Base-by-base conservation (phyloP, 768 basidiomycete species). In the Lactarius tabidus region DNA sequence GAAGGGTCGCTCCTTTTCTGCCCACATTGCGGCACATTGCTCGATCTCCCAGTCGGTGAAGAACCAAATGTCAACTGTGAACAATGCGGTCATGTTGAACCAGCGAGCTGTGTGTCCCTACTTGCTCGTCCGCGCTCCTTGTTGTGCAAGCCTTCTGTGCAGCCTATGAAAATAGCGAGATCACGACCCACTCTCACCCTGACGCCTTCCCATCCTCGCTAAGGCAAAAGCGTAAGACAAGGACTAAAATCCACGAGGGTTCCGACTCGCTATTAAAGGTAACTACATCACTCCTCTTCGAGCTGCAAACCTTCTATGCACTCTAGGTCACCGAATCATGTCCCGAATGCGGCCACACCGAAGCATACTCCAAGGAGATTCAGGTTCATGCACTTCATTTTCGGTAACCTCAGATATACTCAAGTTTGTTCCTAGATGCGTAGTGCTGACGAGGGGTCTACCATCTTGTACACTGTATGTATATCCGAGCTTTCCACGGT, bases 111-210 rank as follows among this genome's bases (percentile, higher is more conserved):
- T 98, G 70, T 75, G 91, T 86, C 48, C 57, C 41, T 18, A 28
- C n/a, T 52, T 53, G 31, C 54, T 56, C 63, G 10, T 57, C 35
- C 23, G 36, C 20, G 18, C 23, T 23, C 31, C 6, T 63, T 17
- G 17, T 51, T 60, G 6, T 57, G 8, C 45, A 29, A 57, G 15
- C 12, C 29, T 39, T 29, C 29, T 48, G 33, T 35, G 26, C 70
- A 97, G 95, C 93, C 3, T 98, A 96, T 74, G 95, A 98, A 70
- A 91, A 93, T 75, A 89, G 88, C 33, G 85, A 90, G 68, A 93
- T 95, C 57, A 86, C 87, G 59, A 98, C 97, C 0, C 87, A 85
- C 29, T 97, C 95, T 9, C 91, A 94, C 68, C 91, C 94, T 0
- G 92, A 95, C 62, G 96, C 97, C 3, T 98, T 98, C 75, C 96